Percentiles rank a stretch among this genome's conserved stretches.
Evolutionary conservation across 2,329 filamentous ascomycete genomes (phyloP).

Genomic region (Xylariaceae sp.): DNA sequence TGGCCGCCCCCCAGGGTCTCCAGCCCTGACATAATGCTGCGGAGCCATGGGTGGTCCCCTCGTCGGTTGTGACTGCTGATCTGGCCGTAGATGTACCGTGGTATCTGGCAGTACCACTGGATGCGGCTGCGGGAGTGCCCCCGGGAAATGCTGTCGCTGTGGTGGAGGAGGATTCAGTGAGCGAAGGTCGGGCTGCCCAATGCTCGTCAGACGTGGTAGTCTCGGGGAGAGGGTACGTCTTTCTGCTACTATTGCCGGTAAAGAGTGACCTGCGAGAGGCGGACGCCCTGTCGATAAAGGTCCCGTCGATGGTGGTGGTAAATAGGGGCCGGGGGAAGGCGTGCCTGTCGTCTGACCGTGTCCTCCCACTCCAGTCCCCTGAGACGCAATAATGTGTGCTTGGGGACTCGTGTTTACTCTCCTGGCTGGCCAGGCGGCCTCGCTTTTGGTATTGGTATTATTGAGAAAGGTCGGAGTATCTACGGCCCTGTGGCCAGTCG

Average conservation of each 20-base stretch:
- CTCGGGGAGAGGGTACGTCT: constrained; percentile 54
- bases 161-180: constrained; percentile 27
- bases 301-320: constrained; percentile 15
- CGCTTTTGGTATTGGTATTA: no score
- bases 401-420: constrained; percentile 25
- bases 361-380: constrained; percentile 18
- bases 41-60: constrained; percentile 22
- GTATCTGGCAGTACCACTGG: constrained; percentile 19
- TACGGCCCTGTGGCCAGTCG: constrained; percentile 29
- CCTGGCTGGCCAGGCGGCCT: no score
- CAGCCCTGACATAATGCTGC: constrained; percentile 24
- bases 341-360: constrained; percentile 21
- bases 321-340: constrained; percentile 4
- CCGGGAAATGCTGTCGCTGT: constrained; percentile 23
- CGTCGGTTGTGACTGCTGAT: constrained; percentile 17
- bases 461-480: constrained; percentile 37
- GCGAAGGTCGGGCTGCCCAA: constrained; percentile 34
- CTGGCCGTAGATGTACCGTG: constrained; percentile 16
- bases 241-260: constrained; percentile 33
- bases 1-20: constrained; percentile 16
- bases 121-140: constrained; percentile 14
- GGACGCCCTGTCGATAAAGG: constrained; percentile 30
- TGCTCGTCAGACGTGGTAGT: constrained; percentile 50
- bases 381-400: constrained; percentile 18
- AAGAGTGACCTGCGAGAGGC: constrained; percentile 27